These are phyloP conservation scores for Sugiyamaella boreocaroliniensis DNA, from an alignment of 805 yeast genomes.

Conservation along the genomic window DNA sequence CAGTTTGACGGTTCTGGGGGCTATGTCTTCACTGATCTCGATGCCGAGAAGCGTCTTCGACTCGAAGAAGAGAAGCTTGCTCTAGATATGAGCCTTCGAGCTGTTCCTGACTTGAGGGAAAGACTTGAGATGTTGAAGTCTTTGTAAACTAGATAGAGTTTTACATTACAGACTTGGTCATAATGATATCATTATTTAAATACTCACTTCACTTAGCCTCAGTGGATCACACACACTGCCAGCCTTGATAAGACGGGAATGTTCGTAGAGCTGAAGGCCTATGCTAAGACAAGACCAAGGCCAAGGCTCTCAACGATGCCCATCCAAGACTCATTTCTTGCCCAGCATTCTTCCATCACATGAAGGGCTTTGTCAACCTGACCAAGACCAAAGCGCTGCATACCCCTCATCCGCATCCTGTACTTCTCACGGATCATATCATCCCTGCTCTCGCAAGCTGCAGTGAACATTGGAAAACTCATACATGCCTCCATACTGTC, in stretches of 20 bases:
- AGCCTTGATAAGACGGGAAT: no score
- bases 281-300: conserved; percentile 42
- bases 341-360: conserved; percentile 51
- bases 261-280: not conserved
- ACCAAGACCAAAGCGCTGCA: conserved; percentile 40
- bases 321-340: conserved; percentile 46
- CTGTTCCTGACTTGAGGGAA: conserved; percentile 58
- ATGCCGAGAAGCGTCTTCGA: conserved; percentile 64
- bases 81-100: conserved; percentile 64
- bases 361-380: conserved; percentile 41
- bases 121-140: conserved; percentile 50
- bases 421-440: conserved; percentile 34
- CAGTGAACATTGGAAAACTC: conserved; percentile 48
- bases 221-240: not conserved
- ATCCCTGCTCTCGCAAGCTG: conserved; percentile 51
- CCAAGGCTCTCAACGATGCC: conserved; percentile 38
- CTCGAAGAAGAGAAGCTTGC: conserved; percentile 72
- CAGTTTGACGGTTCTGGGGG: conserved; percentile 84
- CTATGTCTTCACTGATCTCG: conserved; percentile 53
- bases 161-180: not conserved
- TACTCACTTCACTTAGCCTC: not conserved
- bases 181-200: not conserved
- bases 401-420: conserved; percentile 34
- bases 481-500: conserved; percentile 51
- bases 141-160: not conserved